These are phyloP conservation scores for Aspergillus cavernicola DNA, from an alignment of 495 filamentous ascomycete species.

Conservation along the genomic window DNA sequence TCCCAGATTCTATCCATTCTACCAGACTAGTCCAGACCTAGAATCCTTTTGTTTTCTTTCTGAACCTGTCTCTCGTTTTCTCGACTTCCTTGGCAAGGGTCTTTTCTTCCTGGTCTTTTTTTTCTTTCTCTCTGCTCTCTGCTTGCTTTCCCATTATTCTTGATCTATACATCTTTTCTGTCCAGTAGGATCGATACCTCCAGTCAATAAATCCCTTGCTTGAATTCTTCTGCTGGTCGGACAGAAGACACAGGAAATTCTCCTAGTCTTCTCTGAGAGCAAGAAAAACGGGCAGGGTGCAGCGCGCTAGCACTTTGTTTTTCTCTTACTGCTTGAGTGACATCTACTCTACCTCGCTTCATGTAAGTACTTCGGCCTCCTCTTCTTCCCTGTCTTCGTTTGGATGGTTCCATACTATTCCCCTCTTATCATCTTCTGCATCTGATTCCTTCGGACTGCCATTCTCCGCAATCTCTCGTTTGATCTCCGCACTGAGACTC, in stretches of 20 bases:
- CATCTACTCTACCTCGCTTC: constrained; percentile 14
- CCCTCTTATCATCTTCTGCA: neutral
- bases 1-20: constrained; percentile 14
- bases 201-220: constrained; percentile 23
- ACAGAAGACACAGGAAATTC: constrained; percentile 18
- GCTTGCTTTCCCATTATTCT: neutral
- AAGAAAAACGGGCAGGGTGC: constrained; percentile 26
- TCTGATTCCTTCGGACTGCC: constrained; percentile 8
- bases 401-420: constrained; percentile 6
- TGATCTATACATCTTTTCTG: constrained; percentile 2
- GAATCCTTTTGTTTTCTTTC: constrained; percentile 10
- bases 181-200: constrained; percentile 9
- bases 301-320: constrained; percentile 28
- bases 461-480: constrained; percentile 12
- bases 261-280: constrained; percentile 12
- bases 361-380: constrained; percentile 10
- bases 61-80: constrained; percentile 10
- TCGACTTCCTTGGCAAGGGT: constrained; percentile 11
- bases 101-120: constrained; percentile 13
- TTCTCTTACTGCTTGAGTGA: constrained; percentile 13
- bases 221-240: constrained; percentile 8
- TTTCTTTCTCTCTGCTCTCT: constrained; percentile 7
- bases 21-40: constrained; percentile 19
- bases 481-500: neutral
- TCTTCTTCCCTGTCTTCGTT: neutral